Conservation (phyloP, 129 eudicot genomes). For the Arctium lappa region DNA sequence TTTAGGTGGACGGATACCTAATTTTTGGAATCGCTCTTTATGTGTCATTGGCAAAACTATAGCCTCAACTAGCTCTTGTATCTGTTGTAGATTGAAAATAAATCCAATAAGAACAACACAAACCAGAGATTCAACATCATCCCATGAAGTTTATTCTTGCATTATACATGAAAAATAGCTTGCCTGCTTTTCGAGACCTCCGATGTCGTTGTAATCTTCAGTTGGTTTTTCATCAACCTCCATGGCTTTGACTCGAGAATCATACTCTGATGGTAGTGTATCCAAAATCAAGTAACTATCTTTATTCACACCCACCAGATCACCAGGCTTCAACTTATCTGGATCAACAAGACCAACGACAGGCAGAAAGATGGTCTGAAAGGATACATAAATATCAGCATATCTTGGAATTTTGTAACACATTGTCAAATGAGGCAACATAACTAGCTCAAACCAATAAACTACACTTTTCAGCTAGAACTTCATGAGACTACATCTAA, state of each 20-base stretch:
- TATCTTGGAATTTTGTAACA: background rate
- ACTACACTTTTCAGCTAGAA: background rate
- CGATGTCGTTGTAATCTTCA: conserved; percentile 93
- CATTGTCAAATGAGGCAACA: background rate
- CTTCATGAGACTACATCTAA: background rate
- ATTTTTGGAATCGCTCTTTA: conserved; percentile 78
- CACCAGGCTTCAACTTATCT: conserved; percentile 90
- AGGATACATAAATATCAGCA: background rate
- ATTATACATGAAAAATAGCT: background rate
- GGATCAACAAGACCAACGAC: conserved; percentile 99
- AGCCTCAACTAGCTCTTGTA: conserved; percentile 95
- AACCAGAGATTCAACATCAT: background rate
- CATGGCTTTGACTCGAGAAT: conserved; percentile 98
- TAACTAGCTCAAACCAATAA: background rate
- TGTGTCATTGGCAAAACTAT: conserved; percentile 99
- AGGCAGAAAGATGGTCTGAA: conserved; percentile 91
- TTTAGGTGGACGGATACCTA: conserved; percentile 95
- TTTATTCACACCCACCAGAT: conserved; percentile 95
- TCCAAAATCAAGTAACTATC: conserved; percentile 92
- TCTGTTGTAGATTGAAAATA: conserved; percentile 34
- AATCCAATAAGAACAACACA: background rate
- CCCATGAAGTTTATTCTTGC: background rate
- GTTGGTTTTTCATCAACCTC: conserved; percentile 99
- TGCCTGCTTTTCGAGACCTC: conserved; percentile 97
- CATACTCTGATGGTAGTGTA: conserved; percentile 91